These are phyloP conservation scores for Centella asiatica DNA, from an alignment of 129 eudicot species.

Conservation along the genomic window DNA sequence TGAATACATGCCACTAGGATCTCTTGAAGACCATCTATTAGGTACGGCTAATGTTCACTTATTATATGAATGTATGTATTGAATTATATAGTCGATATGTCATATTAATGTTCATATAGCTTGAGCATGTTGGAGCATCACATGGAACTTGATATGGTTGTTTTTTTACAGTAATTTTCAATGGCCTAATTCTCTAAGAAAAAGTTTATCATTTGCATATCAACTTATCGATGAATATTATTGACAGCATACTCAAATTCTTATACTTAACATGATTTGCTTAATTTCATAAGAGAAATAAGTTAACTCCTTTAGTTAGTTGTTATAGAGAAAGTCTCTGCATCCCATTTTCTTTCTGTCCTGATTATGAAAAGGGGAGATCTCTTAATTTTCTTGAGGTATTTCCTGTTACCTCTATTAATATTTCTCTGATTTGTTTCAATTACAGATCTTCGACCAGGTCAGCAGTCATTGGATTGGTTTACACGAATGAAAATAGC, in stretches of 20 bases:
- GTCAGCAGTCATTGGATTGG: conserved; percentile 7
- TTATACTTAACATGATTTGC: too few species aligned
- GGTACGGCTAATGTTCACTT: neutral
- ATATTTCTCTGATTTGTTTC: neutral
- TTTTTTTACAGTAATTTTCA: neutral
- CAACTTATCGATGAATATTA: too few species aligned
- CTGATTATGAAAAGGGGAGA: neutral
- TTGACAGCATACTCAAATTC: too few species aligned
- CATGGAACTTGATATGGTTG: neutral
- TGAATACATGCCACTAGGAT: conserved; percentile 15
- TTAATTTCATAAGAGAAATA: too few species aligned
- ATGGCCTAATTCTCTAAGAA: neutral
- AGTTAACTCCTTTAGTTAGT: too few species aligned
- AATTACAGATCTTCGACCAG: conserved; percentile 1
- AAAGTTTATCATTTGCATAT: too few species aligned
- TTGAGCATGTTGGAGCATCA: neutral
- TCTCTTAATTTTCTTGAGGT: neutral
- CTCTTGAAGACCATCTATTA: conserved; percentile 9
- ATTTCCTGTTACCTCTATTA: neutral
- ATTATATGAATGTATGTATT: neutral
- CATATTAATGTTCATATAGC: neutral
- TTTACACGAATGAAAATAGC: conserved; percentile 5
- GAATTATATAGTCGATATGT: too few species aligned
- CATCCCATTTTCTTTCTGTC: neutral
- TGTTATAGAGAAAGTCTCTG: neutral